Evolutionary conservation across 176 grass and related monocot species (phyloP), one percentile per base, ranked within the genome.

Genomic region (Tillandsia fasciculata): DNA sequence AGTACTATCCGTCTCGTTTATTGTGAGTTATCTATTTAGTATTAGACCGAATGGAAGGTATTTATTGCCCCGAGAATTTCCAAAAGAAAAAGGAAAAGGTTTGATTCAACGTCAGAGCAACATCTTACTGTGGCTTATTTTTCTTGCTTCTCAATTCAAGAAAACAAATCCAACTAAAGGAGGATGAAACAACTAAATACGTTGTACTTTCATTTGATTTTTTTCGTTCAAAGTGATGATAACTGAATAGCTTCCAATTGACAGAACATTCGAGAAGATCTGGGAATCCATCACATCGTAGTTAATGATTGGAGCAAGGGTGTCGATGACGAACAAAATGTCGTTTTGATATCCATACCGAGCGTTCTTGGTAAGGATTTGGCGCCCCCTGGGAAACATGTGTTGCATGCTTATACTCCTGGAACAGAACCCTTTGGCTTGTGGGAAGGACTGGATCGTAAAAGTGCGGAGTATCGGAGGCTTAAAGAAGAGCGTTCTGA

Each of bases 211-310:
- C 1, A 26, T 53, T 56, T 24, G 17, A 9, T 54, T 76, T 49
- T 13, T 18, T 66, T 13, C 2, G 14, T 52, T 12, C 26, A 14
- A 47, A 61, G 63, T 56, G 8, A 65, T 9, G 24, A 18, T 65
- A 70, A 73, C 64, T n/a, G 33, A 81, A 10, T 10, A 12, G 66
- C 56, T 3, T 72, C 27, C 33, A 51, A 73, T 77, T 85, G 49
- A 50, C 76, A 92, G 89, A 79, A 81, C 74, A 74, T 76, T 66
- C 79, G 58, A 29, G 89, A 99, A 20, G 89, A 90, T 79, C 81
- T 99, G 15, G 94, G 89, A 24, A 99, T 99, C 79, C 94, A 99
- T 79, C 94, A 90, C 42, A 92, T 93, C 50, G 89, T 99, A 69
- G 89, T 93, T 13, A 83, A 93, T 57, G 86, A 93, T 74, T 93